Evolutionary conservation across 306 rosid species (phyloP).

Genomic region (Prunus davidiana): DNA sequence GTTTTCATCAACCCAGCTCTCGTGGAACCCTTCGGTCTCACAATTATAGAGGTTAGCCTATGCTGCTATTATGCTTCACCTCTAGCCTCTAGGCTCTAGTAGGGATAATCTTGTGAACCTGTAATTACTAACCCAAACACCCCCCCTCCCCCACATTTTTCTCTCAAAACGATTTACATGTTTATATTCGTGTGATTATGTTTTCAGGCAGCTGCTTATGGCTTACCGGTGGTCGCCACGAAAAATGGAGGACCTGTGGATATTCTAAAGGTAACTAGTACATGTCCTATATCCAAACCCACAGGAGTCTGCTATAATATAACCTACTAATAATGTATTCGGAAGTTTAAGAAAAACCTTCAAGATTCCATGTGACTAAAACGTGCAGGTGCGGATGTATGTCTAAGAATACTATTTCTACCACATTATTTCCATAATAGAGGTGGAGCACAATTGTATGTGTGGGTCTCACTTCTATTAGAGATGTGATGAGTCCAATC

Average conservation of each 20-base stretch:
- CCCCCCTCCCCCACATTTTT: too few relatives aligned
- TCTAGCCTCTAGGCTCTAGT: background rate
- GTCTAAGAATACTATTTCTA: background rate
- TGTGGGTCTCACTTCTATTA: background rate
- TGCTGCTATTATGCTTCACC: background rate
- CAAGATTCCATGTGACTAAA: background rate
- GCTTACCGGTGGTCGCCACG: conserved; percentile 84
- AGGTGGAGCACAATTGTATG: background rate
- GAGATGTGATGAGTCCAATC: background rate
- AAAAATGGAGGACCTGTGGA: conserved; percentile 87
- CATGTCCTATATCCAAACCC: background rate
- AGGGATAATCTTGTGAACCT: background rate
- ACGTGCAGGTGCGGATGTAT: background rate
- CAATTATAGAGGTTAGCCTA: conserved; percentile 63
- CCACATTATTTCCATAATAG: background rate
- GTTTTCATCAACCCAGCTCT: conserved; percentile 87
- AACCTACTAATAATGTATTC: background rate
- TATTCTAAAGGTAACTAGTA: conserved; percentile 57
- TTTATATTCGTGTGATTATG: background rate
- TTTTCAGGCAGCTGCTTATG: conserved; percentile 79
- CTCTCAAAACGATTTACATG: background rate
- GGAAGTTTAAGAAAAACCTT: background rate
- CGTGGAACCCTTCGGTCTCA: conserved; percentile 88
- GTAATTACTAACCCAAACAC: background rate
- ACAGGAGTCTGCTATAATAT: background rate